Base-by-base conservation (phyloP, 768 basidiomycete genomes). In the Tremella mesenterica region DNA sequence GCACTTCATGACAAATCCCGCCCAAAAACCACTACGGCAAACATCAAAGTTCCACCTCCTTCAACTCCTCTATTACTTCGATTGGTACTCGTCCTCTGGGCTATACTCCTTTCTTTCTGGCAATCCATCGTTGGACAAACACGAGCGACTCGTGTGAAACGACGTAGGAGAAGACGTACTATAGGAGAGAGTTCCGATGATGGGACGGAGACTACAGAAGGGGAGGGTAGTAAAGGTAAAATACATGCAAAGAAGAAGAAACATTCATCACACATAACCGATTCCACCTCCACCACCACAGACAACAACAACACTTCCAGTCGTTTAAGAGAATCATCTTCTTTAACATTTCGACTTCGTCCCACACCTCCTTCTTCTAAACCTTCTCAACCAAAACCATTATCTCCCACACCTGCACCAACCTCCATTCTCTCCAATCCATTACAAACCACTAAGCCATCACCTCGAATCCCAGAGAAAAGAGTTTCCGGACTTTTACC, bases 101-200 rank as follows among this genome's bases (percentile, higher is more conserved):
- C 64, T 4, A 64, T 69, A n/a, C 45, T 69, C 6, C 30, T 69
- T 3, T 38, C 60, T 1, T 66, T 69, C 41, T 69, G 67, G 67
- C 31, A 50, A 26, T 62, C 60, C 43, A 47, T 69, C 13, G 67
- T 69, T 3, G 67, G 67, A n/a, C 61, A 69, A 55, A 69, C 62
- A 1, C 27, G 67, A 31, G 63, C 66, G 12, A 63, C 61, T 25
- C 33, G 58, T 23, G 52, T 33, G 26, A 29, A 29, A 21, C 49
- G 49, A 14, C 28, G 44, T 23, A 46, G 58, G 44, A 54, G 54
- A 43, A 39, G 48, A 26, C 33, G 36, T 43, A 44, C 26, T 49
- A 34, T 33, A 50, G 55, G 25, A 13, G 13, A 30, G 13, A 54
- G 49, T 41, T 53, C 52, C 26, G 52, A 57, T 39, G 55, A 56